Evolutionary conservation across 2,329 filamentous ascomycete genomes (phyloP).

Genomic region (Monosporascus sp.): DNA sequence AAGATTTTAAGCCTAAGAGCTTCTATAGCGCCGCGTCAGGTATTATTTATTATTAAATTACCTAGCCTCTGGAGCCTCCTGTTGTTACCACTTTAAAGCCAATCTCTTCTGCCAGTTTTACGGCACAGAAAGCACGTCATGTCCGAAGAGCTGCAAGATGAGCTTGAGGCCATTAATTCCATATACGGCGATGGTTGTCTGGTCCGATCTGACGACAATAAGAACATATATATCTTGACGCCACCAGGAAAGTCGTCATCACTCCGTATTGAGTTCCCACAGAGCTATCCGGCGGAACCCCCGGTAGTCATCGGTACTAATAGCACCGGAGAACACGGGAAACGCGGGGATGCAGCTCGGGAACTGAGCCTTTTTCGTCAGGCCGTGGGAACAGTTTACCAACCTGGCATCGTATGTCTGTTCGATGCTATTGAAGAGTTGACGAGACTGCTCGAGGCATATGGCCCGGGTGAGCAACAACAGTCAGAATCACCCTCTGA

Average conservation of each 20-base stretch:
- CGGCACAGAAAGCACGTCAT: slow-evolving; percentile 25
- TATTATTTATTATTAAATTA: no score
- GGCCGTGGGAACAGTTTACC: slow-evolving; percentile 63
- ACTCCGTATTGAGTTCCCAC: slow-evolving; percentile 63
- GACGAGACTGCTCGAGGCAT: slow-evolving; percentile 36
- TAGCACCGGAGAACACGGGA: slow-evolving; percentile 63
- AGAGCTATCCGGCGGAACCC: slow-evolving; percentile 67
- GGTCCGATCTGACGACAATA: slow-evolving; percentile 30
- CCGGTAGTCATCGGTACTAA: slow-evolving; percentile 74
- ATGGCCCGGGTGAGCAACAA: slow-evolving; percentile 22
- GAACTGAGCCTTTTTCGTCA: slow-evolving; percentile 65
- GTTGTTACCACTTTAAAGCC: neutral
- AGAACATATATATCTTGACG: slow-evolving; percentile 53
- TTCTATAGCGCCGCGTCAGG: no score
- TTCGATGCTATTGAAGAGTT: slow-evolving; percentile 86
- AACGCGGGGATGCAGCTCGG: slow-evolving; percentile 65
- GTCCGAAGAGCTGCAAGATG: slow-evolving; percentile 62
- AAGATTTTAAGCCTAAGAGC: no score
- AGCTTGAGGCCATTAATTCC: slow-evolving; percentile 76
- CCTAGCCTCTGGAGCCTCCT: no score
- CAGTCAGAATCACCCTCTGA: slow-evolving; percentile 15
- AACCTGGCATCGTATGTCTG: slow-evolving; percentile 72
- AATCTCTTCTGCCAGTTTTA: slow-evolving; percentile 7
- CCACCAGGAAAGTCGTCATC: slow-evolving; percentile 58
- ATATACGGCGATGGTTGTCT: slow-evolving; percentile 72